Evolutionary conservation across 345 rosid species (phyloP).

Genomic region (Populus nigra): DNA sequence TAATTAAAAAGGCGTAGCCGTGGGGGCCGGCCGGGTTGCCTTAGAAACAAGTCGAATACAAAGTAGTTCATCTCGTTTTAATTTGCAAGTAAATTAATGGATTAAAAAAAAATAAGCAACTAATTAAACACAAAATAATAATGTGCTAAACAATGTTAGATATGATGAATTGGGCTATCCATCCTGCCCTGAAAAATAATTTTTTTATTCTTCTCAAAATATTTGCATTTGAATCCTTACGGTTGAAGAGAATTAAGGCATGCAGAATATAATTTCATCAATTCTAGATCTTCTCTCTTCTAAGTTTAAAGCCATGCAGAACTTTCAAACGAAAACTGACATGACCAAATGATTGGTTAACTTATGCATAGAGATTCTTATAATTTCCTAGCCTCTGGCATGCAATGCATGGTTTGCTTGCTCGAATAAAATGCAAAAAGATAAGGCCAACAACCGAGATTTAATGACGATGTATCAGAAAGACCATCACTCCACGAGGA

Average conservation of each 20-base stretch:
- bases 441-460: neutral
- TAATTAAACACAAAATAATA: neutral
- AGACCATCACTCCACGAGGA: neutral
- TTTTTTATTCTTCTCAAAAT: neutral
- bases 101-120: neutral
- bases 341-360: too few species aligned
- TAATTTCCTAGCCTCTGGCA: neutral
- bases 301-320: too few species aligned
- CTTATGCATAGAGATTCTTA: too few species aligned
- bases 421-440: neutral
- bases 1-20: neutral
- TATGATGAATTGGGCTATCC: neutral
- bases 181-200: neutral
- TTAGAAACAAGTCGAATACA: neutral
- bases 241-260: neutral
- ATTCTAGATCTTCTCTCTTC: too few species aligned
- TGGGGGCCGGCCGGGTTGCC: neutral
- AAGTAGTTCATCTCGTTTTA: too few species aligned
- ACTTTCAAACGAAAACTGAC: neutral
- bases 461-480: neutral
- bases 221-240: neutral
- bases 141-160: neutral
- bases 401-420: neutral
- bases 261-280: neutral
- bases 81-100: neutral